phyloP scores from a whole-genome alignment of 805 yeast species.

The Starmerella cellae region DNA sequence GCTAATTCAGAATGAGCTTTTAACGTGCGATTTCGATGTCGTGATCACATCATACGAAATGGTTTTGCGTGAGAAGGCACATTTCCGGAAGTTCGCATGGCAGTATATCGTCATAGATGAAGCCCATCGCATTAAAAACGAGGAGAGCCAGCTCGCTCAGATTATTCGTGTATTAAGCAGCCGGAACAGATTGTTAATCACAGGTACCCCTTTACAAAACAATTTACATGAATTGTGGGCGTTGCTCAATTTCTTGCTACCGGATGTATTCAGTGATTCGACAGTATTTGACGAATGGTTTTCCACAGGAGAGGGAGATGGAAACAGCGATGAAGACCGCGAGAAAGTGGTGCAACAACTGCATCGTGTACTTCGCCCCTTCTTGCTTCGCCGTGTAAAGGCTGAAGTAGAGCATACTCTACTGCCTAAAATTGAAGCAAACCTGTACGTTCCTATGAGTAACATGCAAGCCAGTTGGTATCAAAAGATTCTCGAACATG shows the following conservation, averaged over 20 bases:
- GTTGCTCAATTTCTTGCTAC: constrained; percentile 69
- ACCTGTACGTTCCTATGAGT: constrained; percentile 86
- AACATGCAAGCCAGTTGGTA: constrained; percentile 94
- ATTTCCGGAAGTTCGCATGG: constrained; percentile 75
- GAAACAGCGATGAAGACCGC: constrained; percentile 38
- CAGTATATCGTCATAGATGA: constrained; percentile 89
- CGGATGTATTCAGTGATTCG: constrained; percentile 90
- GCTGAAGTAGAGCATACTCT: constrained; percentile 86
- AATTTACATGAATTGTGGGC: constrained; percentile 97
- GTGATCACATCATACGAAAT: constrained; percentile 84
- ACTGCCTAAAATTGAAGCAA: constrained; percentile 79
- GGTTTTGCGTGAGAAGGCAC: constrained; percentile 77
- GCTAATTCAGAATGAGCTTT: constrained; percentile 44
- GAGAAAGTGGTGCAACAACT: constrained; percentile 77
- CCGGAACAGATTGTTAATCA: constrained; percentile 67
- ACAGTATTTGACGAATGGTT: constrained; percentile 89
- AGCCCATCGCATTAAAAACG: constrained; percentile 94
- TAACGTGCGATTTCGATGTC: constrained; percentile 76
- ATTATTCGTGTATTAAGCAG: constrained; percentile 82
- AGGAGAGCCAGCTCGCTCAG: constrained; percentile 81
- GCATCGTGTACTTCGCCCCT: constrained; percentile 79
- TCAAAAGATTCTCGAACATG: constrained; percentile 73
- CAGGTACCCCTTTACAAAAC: constrained; percentile 94
- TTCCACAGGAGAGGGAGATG: constrained; percentile 15
- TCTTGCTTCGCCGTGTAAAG: constrained; percentile 75